A percentile compares a stretch with the other conserved stretches of the same genome.
Conservation (phyloP, 495 filamentous ascomycete species). For the Durotheca rogersii region DNA sequence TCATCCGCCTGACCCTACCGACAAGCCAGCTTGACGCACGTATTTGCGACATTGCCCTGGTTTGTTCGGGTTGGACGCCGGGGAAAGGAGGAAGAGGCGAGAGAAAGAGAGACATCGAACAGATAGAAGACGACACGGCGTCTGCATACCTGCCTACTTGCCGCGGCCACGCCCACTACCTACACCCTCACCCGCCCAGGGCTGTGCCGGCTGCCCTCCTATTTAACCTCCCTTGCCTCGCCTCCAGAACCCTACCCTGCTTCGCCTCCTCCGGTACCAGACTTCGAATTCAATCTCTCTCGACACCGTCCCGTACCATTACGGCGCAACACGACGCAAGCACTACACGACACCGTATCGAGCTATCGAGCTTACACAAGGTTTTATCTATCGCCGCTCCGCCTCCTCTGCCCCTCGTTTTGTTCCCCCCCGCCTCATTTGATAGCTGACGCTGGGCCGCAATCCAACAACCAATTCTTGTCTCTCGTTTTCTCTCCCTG, state of each 20-base stretch:
- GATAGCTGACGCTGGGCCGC: constrained; percentile 12
- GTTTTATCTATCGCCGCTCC: constrained; percentile 22
- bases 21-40: not conserved
- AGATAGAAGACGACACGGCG: no score
- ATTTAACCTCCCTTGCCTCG: not conserved
- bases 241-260: not conserved
- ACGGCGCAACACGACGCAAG: not conserved
- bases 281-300: no score
- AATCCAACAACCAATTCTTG: constrained; percentile 9
- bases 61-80: not conserved
- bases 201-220: no score
- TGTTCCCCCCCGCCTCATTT: not conserved
- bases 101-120: not conserved
- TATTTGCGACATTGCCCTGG: constrained; percentile 2
- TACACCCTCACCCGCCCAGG: not conserved
- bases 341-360: no score
- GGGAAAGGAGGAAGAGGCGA: not conserved
- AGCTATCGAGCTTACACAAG: no score
- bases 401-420: constrained; percentile 24
- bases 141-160: no score
- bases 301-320: not conserved
- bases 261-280: not conserved
- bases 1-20: constrained; percentile 18
- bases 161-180: not conserved
- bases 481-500: constrained; percentile 3